Evolutionary conservation across 257 asterid species (phyloP).

Genomic region (Gynochthodes officinalis): DNA sequence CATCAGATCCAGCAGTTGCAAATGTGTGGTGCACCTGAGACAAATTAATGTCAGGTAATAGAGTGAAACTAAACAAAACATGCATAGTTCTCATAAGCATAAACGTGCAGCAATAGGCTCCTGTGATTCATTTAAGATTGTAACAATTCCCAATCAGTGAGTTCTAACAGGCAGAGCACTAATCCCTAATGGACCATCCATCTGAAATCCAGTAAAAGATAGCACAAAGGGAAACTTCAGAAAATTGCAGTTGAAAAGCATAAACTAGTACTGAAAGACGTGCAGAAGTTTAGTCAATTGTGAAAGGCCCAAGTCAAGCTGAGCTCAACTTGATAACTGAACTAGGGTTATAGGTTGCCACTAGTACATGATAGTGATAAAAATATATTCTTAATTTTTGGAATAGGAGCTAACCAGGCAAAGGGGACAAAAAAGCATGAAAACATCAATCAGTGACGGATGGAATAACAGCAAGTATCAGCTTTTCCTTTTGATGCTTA

Average conservation of each 20-base stretch:
- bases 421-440: neutral
- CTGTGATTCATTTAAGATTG: neutral
- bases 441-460: neutral
- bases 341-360: neutral
- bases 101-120: neutral
- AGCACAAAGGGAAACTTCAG: neutral
- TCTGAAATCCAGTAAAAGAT: neutral
- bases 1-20: constrained; percentile 96
- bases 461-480: neutral
- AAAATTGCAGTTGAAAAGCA: neutral
- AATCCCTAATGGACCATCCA: neutral
- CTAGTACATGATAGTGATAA: neutral
- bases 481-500: neutral
- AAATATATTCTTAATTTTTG: too few species aligned
- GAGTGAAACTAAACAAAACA: neutral
- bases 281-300: neutral
- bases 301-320: neutral
- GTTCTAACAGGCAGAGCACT: constrained; percentile 1
- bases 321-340: neutral
- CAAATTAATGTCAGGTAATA: constrained; percentile 10
- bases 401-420: neutral
- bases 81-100: neutral
- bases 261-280: neutral
- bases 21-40: constrained; percentile 81
- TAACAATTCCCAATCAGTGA: neutral